A percentile compares a stretch with the other conserved stretches of the same genome.
Conservation (phyloP, 306 rosid genomes). For the Lagenaria siceraria region DNA sequence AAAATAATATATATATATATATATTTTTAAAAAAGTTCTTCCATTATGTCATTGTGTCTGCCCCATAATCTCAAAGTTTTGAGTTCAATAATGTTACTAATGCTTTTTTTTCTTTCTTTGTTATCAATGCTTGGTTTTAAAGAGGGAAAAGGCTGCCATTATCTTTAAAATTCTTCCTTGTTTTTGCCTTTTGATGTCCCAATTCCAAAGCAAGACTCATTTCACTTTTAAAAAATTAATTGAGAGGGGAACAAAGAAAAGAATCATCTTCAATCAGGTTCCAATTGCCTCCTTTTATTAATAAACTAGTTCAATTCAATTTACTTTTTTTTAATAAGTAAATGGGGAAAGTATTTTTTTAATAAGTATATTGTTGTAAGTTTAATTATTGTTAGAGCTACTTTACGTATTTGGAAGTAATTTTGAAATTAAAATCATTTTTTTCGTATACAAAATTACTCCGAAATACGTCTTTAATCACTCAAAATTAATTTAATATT, state of each 20-base stretch:
- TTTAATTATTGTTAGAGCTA: too few species aligned
- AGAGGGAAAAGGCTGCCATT: constrained; percentile 4
- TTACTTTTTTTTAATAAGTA: too few species aligned
- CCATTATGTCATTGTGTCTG: not conserved
- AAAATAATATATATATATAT: not conserved
- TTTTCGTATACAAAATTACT: too few species aligned
- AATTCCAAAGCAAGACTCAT: constrained; percentile 2
- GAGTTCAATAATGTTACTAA: not conserved
- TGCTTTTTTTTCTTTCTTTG: not conserved
- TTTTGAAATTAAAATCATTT: too few species aligned
- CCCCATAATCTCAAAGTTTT: not conserved
- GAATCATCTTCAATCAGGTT: not conserved
- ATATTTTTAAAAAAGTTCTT: not conserved
- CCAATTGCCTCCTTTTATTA: too few species aligned
- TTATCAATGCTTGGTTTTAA: not conserved
- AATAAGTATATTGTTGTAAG: too few species aligned
- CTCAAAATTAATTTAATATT: too few species aligned
- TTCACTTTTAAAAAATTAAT: not conserved
- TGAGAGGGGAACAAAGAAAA: too few species aligned
- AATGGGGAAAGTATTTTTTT: too few species aligned
- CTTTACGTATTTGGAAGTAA: too few species aligned
- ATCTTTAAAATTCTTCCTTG: not conserved
- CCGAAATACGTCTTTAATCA: too few species aligned
- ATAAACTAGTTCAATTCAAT: too few species aligned
- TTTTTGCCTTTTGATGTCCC: not conserved